Base-by-base conservation (phyloP, 306 rosid species). In the Quercus ilex region DNA sequence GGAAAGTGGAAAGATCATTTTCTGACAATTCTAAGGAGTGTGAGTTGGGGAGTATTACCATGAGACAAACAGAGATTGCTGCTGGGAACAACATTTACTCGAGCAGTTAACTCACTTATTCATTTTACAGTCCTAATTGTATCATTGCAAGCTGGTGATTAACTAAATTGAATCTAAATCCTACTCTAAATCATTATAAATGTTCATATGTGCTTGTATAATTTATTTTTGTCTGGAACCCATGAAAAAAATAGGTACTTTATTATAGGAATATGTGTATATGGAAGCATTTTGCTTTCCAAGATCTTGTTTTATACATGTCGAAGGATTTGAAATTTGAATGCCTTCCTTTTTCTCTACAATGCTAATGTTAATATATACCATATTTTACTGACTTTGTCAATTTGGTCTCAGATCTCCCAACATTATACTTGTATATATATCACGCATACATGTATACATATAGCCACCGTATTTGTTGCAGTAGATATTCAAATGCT, bases 1-100 rank as follows among this genome's bases (percentile, higher is more conserved):
- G 96, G 88, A 91, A 82, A 78, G 79, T 82, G 4, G 94, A 86
- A 69, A 83, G 79, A 58, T 80, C 92, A 41, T 60, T 67, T 3
- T 74, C 78, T 2, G 83, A 74, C 68, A 80, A 74, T 74, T 77
- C 75, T 13, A 71, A 15, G 55, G 84, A 72, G 55, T 78, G 69
- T 62, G 80, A 78, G 59, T 57, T 69, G 33, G 96, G 74, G 63
- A 77, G 75, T 33, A 52, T 71, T 73, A 52, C 63, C 20, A 18
- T 9, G 35, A 63, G 59, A 74, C 64, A 62, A 74, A 79, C 65
- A 79, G 76, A 83, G 46, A 35, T 35, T 60, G 25, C 28, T 59
- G 20, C n/a, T 31, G 52, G 41, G 57, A 80, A 65, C 4, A 30
- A 59, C 72, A 60, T 64, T n/a, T 17, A 43, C 20, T 25, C 31